Evolutionary conservation across 768 basidiomycete species (phyloP).

Genomic region (Serendipita vermifera): DNA sequence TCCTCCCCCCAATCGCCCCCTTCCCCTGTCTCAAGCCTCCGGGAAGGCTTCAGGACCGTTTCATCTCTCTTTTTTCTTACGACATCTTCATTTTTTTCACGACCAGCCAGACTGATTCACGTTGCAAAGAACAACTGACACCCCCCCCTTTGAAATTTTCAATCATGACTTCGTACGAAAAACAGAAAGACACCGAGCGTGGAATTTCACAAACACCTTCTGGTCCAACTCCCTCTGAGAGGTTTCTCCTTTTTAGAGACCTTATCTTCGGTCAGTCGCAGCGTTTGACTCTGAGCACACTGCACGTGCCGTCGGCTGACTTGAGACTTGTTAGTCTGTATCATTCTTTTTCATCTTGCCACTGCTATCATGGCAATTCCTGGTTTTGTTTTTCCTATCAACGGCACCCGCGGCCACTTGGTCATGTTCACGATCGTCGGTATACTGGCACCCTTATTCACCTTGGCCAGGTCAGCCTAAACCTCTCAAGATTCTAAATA

Average conservation of each 20-base stretch:
- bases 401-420: neutral
- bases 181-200: conserved; percentile 5
- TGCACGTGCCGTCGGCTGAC: too few relatives aligned
- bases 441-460: neutral
- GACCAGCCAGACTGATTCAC: conserved; percentile 9
- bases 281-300: too few relatives aligned
- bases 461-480: neutral
- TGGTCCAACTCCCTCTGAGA: neutral
- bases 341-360: neutral
- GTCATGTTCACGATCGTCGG: conserved; percentile 1
- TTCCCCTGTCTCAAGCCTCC: neutral
- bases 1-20: neutral
- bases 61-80: neutral
- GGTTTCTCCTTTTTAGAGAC: conserved; percentile 5
- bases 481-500: neutral
- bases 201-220: neutral
- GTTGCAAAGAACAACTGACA: neutral
- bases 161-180: neutral
- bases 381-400: neutral
- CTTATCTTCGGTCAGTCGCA: neutral
- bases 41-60: conserved; percentile 4
- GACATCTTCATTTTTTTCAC: conserved; percentile 7
- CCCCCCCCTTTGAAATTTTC: neutral
- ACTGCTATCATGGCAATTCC: neutral
- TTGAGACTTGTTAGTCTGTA: neutral